A percentile compares a stretch with the other conserved stretches of the same genome.
phyloP scores from a whole-genome alignment of 106 monocot genomes.

The Hemerocallis citrina region DNA sequence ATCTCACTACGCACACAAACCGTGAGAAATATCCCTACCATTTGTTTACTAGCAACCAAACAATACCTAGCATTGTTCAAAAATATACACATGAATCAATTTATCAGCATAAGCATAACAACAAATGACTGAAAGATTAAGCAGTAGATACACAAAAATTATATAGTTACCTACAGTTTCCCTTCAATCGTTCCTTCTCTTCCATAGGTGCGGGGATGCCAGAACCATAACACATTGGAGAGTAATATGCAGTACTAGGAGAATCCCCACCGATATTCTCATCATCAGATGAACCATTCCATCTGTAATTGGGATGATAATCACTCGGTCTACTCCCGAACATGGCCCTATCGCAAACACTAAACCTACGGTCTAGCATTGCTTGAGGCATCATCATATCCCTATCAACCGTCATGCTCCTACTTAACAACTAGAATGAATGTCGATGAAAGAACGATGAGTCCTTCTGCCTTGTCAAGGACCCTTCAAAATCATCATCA shows the following conservation, averaged over 20 bases:
- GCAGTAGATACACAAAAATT: neutral
- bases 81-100: neutral
- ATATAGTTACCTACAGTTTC: slow-evolving; percentile 31
- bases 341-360: slow-evolving; percentile 56
- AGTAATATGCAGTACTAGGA: slow-evolving; percentile 33
- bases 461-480: slow-evolving; percentile 35
- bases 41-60: slow-evolving; percentile 63
- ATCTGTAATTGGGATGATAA: slow-evolving; percentile 47
- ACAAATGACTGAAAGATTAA: too few relatives aligned
- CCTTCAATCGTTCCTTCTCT: slow-evolving; percentile 22
- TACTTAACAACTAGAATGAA: slow-evolving; percentile 46
- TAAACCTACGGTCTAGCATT: slow-evolving; percentile 29
- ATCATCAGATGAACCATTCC: slow-evolving; percentile 37
- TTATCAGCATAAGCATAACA: neutral
- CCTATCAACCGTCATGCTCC: slow-evolving; percentile 52
- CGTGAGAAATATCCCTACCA: slow-evolving; percentile 65
- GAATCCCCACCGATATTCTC: slow-evolving; percentile 42
- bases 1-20: slow-evolving; percentile 56
- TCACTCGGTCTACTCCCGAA: slow-evolving; percentile 62
- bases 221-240: slow-evolving; percentile 41
- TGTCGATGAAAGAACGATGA: slow-evolving; percentile 43
- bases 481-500: slow-evolving; percentile 51
- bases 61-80: slow-evolving; percentile 26
- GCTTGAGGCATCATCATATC: slow-evolving; percentile 34
- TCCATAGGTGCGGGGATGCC: slow-evolving; percentile 13